Percentiles rank a stretch among this genome's conserved stretches.
Evolutionary conservation across 2,329 filamentous ascomycete species (phyloP).

Genomic region (Ophiocordyceps camponoti-leonardi): DNA sequence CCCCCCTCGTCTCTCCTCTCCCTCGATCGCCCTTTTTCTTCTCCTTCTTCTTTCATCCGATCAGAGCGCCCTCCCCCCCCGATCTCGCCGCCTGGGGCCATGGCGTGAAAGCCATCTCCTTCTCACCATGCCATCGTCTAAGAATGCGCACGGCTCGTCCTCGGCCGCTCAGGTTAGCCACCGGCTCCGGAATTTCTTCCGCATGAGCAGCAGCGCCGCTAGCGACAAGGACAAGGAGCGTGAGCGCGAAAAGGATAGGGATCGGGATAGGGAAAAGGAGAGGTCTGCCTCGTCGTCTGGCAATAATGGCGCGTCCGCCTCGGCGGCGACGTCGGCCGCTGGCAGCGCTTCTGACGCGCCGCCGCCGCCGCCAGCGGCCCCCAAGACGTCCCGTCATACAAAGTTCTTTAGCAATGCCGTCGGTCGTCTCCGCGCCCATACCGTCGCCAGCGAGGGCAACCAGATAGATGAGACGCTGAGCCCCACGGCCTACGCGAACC

Average conservation of each 20-base stretch:
- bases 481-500: conserved; percentile 86
- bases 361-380: neutral
- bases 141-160: conserved; percentile 27
- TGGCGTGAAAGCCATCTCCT: neutral
- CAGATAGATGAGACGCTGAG: conserved; percentile 76
- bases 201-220: conserved; percentile 36
- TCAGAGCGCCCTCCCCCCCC: neutral
- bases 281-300: conserved; percentile 33
- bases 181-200: conserved; percentile 55
- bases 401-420: conserved; percentile 77
- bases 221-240: conserved; percentile 19
- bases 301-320: conserved; percentile 1
- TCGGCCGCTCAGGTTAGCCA: conserved; percentile 44
- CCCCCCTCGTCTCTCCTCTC: neutral
- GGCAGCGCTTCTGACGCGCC: conserved; percentile 1
- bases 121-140: conserved; percentile 31
- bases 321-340: conserved; percentile 1
- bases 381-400: conserved; percentile 63
- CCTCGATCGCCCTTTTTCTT: neutral
- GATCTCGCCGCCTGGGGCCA: neutral
- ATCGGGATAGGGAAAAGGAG: conserved; percentile 34
- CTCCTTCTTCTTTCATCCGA: neutral
- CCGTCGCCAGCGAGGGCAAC: conserved; percentile 85
- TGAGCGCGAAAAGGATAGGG: conserved; percentile 16
- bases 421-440: conserved; percentile 74